Conservation (phyloP, 306 rosid species). For the Cucumis hystrix region DNA sequence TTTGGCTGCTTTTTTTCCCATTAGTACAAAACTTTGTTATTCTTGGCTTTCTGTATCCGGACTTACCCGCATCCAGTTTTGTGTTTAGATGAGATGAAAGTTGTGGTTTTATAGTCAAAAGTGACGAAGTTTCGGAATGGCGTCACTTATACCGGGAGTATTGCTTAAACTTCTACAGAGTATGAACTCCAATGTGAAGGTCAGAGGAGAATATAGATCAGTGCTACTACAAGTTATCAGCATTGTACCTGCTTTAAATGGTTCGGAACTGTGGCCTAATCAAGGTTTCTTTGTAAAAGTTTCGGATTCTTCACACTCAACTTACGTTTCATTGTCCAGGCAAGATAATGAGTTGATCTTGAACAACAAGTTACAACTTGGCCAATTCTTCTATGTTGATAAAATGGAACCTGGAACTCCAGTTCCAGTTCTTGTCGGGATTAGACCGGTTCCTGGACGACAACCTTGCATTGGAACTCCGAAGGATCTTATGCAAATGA, state of each 20-base stretch:
- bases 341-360: slow-evolving; percentile 73
- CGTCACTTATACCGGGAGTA: slow-evolving; percentile 77
- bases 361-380: slow-evolving; percentile 80
- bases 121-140: slow-evolving; percentile 27
- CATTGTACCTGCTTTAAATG: slow-evolving; percentile 73
- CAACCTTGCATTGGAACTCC: slow-evolving; percentile 79
- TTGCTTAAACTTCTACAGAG: slow-evolving; percentile 74
- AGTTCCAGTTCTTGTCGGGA: slow-evolving; percentile 63
- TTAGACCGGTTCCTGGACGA: slow-evolving; percentile 65
- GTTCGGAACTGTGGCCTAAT: slow-evolving; percentile 88
- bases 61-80: background rate
- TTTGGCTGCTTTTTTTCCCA: background rate
- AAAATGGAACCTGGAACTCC: slow-evolving; percentile 52
- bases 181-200: slow-evolving; percentile 52
- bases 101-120: slow-evolving; percentile 6
- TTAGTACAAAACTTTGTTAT: background rate
- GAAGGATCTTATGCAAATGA: slow-evolving; percentile 85
- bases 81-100: slow-evolving; percentile 9
- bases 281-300: slow-evolving; percentile 82
- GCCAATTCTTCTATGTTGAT: slow-evolving; percentile 81
- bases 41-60: background rate
- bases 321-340: slow-evolving; percentile 63
- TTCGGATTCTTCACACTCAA: slow-evolving; percentile 85
- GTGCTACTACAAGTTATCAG: slow-evolving; percentile 81
- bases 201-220: slow-evolving; percentile 73